Evolutionary conservation across 2,329 filamentous ascomycete species (phyloP), one percentile per base, ranked within the genome.

Genomic region (Albifimbria verrucaria): DNA sequence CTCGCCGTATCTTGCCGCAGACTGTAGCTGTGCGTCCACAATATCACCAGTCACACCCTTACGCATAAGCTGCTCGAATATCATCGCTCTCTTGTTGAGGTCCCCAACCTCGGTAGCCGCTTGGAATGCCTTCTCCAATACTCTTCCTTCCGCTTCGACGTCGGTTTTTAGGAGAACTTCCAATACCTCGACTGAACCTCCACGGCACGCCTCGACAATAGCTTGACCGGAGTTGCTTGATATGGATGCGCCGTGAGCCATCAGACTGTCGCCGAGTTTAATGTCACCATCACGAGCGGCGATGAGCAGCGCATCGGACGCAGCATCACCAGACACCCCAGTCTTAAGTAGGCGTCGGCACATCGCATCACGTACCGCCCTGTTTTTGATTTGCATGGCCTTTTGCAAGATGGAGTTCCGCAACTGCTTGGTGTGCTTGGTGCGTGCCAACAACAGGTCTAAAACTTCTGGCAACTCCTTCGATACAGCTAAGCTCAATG

Each of bases 271-370:
- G 17, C 78, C 78, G 2, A 83, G 73, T 7, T 71, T 67, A 9
- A 82, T 54, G 55, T 85, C 81, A 1, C 78, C 78, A 18, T 82
- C 78, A 0, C 76, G 69, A 1, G 80, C 78, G 1, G 80, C 80
- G 1, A 73, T 65, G 1, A 83, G 65, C 1, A 85, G 63, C 1
- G 78, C 78, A 18, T 76, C 72, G 0, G 79, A 81, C 0, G 82
- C 72, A 1, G 71, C 70, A 1, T 72, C 63, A 0, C 73, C 69
- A 0, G 75, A 72, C 0, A 80, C 73, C 2, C 79, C 79, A 2
- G 72, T 72, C 42, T 69, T 69, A 1, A 82, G 59, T 6, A 84
- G 66, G 3, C 70, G 68, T 12, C 65, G 68, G 51, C 78, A 81
- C 2, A 81, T 77, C 22, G 64, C 57, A 18, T 72, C 69, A 5